A percentile compares a stretch with the other conserved stretches of the same genome.
These are phyloP conservation scores for Boletus edulis DNA, from an alignment of 768 basidiomycete genomes.

Conservation along the genomic window DNA sequence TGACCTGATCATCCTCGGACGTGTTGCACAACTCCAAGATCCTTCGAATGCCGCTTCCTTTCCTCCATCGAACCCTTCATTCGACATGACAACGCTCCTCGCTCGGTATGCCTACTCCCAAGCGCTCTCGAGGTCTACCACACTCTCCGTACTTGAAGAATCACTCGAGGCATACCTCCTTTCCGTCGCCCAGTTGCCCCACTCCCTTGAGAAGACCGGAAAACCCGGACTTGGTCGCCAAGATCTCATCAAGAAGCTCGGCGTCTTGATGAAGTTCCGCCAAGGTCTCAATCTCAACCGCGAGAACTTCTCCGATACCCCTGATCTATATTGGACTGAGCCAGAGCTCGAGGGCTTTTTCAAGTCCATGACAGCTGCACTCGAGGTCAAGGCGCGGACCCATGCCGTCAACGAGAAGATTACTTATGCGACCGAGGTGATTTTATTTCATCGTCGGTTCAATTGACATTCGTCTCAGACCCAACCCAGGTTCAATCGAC, in stretches of 20 bases:
- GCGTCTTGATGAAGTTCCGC: conserved; percentile 86
- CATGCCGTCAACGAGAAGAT: conserved; percentile 88
- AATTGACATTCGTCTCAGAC: background rate
- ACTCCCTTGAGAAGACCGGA: conserved; percentile 72
- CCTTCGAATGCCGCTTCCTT: conserved; percentile 42
- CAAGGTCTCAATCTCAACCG: conserved; percentile 89
- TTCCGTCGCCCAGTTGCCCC: conserved; percentile 78
- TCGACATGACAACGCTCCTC: conserved; percentile 71
- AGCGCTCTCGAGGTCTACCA: conserved; percentile 85
- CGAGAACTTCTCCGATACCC: conserved; percentile 85
- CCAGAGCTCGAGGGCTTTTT: conserved; percentile 89
- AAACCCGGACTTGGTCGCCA: conserved; percentile 79
- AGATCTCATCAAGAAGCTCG: conserved; percentile 89
- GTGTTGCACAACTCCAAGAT: conserved; percentile 57
- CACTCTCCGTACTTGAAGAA: conserved; percentile 83
- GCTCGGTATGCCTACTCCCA: conserved; percentile 92
- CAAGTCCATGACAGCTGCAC: conserved; percentile 76
- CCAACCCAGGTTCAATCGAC: conserved; percentile 72
- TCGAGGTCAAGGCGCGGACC: conserved; percentile 84
- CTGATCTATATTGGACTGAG: conserved; percentile 94
- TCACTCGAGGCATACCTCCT: conserved; percentile 81
- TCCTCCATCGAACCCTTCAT: conserved; percentile 47
- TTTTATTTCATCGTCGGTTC: background rate
- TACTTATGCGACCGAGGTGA: conserved; percentile 79
- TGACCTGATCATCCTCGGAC: conserved; percentile 87